These are phyloP conservation scores for Wallacemonas rigidus DNA, from an alignment of 208 protist genomes.

Conservation along the genomic window DNA sequence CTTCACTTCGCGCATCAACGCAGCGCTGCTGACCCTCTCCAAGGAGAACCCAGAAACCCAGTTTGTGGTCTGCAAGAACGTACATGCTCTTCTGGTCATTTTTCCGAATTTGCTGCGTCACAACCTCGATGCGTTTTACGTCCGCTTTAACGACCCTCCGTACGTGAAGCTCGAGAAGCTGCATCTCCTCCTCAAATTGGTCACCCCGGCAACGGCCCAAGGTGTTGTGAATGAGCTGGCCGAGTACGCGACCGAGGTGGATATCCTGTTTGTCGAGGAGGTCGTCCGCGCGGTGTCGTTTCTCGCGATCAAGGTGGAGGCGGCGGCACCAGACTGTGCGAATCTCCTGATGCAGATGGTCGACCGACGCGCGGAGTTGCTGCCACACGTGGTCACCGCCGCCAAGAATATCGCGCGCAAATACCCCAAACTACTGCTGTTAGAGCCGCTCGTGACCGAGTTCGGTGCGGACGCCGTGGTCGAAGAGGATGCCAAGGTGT, in stretches of 20 bases:
- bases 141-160: slow-evolving; percentile 99
- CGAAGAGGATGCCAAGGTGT: slow-evolving; percentile 97
- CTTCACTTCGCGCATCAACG: slow-evolving; percentile 93
- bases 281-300: slow-evolving; percentile 96
- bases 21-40: slow-evolving; percentile 92
- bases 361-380: slow-evolving; percentile 51
- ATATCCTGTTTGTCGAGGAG: slow-evolving; percentile 98
- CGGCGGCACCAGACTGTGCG: slow-evolving; percentile 94
- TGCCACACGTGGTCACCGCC: slow-evolving; percentile 76
- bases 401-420: slow-evolving; percentile 85
- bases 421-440: slow-evolving; percentile 76
- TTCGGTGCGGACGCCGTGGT: slow-evolving; percentile 88
- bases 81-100: slow-evolving; percentile 98
- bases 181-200: slow-evolving; percentile 97
- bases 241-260: slow-evolving; percentile 98
- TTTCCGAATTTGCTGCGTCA: slow-evolving; percentile 92
- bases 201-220: slow-evolving; percentile 93
- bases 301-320: slow-evolving; percentile 98
- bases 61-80: slow-evolving; percentile 98
- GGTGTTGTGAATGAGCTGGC: slow-evolving; percentile 96
- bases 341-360: slow-evolving; percentile 75
- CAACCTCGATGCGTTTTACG: slow-evolving; percentile 97
- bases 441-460: slow-evolving; percentile 71
- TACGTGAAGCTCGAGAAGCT: slow-evolving; percentile 99
- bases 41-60: slow-evolving; percentile 94